Evolutionary conservation across 352 stramenopile species (phyloP).

Genomic region (Globisporangium cederbergense): DNA sequence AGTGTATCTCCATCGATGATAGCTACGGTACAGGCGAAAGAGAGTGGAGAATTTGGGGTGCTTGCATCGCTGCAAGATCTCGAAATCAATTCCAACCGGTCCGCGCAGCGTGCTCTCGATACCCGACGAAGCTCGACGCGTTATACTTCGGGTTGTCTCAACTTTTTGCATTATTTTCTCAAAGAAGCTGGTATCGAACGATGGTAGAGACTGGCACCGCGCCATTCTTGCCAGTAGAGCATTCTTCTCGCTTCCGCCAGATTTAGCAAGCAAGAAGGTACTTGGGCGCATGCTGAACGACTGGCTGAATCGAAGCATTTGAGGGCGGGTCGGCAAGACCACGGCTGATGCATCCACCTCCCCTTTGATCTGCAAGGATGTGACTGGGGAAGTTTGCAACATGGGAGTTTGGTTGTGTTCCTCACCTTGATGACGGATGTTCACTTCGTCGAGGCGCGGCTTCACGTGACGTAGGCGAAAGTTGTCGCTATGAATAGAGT

Average conservation of each 20-base stretch:
- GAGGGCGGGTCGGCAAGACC: not conserved
- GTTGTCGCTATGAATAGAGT: conserved; percentile 13
- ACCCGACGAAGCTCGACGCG: conserved; percentile 9
- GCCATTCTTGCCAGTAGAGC: conserved; percentile 21
- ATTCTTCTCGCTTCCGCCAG: not conserved
- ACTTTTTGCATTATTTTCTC: conserved; percentile 23
- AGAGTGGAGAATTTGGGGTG: conserved; percentile 41
- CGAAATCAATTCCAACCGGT: conserved; percentile 41
- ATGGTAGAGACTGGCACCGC: conserved; percentile 45
- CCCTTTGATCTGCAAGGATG: conserved; percentile 3
- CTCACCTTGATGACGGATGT: not conserved
- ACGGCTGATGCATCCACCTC: not conserved
- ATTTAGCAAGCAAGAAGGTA: not conserved
- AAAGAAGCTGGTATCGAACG: conserved; percentile 45
- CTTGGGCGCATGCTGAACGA: not conserved
- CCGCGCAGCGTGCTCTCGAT: conserved; percentile 30
- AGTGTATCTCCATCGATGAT: conserved; percentile 27
- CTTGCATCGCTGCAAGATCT: conserved; percentile 51
- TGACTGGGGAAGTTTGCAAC: not conserved
- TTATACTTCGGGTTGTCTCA: conserved; percentile 8
- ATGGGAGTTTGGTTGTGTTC: conserved; percentile 2
- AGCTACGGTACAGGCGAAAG: conserved; percentile 41
- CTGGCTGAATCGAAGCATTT: conserved; percentile 7
- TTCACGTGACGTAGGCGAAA: not conserved
- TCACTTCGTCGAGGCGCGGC: not conserved